Evolutionary conservation across 768 basidiomycete species (phyloP).

Genomic region (Guyanaporus albipodus): DNA sequence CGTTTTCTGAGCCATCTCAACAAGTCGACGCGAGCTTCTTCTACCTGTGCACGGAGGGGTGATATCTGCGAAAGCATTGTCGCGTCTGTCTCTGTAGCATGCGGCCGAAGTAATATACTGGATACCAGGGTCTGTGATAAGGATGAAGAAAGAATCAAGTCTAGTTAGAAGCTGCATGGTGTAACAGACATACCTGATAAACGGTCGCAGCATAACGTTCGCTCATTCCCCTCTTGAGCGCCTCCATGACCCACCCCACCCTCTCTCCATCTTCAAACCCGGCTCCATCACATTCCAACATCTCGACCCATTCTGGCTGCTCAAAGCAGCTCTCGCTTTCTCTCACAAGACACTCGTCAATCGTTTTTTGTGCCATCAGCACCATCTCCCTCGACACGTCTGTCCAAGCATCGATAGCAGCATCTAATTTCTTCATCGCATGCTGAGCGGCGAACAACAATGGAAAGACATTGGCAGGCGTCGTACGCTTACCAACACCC

Average conservation of each 20-base stretch:
- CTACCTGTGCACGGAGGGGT: constrained; percentile 65
- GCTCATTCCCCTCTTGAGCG: constrained; percentile 56
- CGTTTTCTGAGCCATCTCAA: constrained; percentile 69
- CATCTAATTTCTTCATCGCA: constrained; percentile 51
- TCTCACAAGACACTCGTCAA: constrained; percentile 58
- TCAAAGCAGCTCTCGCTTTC: constrained; percentile 65
- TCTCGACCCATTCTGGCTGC: constrained; percentile 64
- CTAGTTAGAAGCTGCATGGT: too few species aligned
- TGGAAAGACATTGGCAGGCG: constrained; percentile 61
- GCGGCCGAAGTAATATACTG: constrained; percentile 64
- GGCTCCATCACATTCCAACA: constrained; percentile 70
- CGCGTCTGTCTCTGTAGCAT: constrained; percentile 51
- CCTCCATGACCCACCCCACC: constrained; percentile 71
- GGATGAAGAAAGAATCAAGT: background rate
- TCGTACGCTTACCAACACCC: constrained; percentile 67
- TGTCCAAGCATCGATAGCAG: constrained; percentile 51
- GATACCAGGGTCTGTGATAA: constrained; percentile 61
- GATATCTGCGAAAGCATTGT: constrained; percentile 71
- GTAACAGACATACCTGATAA: constrained; percentile 68
- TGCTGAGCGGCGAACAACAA: constrained; percentile 65
- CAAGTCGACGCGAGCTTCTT: constrained; percentile 50
- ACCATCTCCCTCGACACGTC: constrained; percentile 56
- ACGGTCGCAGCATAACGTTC: constrained; percentile 61
- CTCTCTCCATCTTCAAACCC: constrained; percentile 76
- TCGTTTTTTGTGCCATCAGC: constrained; percentile 49